phyloP scores from a whole-genome alignment of 2,329 filamentous ascomycete genomes.

The Monilinia laxa region DNA sequence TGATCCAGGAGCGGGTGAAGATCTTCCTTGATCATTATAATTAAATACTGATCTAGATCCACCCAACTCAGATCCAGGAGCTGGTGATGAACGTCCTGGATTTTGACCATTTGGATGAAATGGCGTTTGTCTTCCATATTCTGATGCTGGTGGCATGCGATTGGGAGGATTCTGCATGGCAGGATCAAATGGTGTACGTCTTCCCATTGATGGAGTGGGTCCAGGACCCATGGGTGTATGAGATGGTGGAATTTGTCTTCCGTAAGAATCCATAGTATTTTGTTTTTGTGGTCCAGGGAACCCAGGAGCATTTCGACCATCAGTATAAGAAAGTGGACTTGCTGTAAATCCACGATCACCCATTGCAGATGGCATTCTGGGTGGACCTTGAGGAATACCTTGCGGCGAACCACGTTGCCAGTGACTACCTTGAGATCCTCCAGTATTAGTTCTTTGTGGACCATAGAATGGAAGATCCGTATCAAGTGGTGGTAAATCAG shows the following conservation, averaged over 20 bases:
- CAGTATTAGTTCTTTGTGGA: constrained; percentile 37
- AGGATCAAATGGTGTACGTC: constrained; percentile 35
- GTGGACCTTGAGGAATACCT: constrained; percentile 28
- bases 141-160: constrained; percentile 10
- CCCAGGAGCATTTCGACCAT: constrained; percentile 26
- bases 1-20: neutral
- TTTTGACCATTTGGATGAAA: neutral
- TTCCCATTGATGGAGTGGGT: constrained; percentile 34
- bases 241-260: constrained; percentile 36
- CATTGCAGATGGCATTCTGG: constrained; percentile 37
- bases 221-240: constrained; percentile 33
- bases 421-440: constrained; percentile 32
- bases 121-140: constrained; percentile 10
- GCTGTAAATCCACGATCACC: constrained; percentile 37
- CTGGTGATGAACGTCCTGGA: constrained; percentile 8
- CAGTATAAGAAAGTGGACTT: constrained; percentile 36
- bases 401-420: constrained; percentile 32
- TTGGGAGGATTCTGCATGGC: constrained; percentile 18
- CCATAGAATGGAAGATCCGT: constrained; percentile 29
- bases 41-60: constrained; percentile 4
- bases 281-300: constrained; percentile 19
- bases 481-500: constrained; percentile 35
- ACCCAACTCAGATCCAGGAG: neutral
- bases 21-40: constrained; percentile 7
- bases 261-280: constrained; percentile 31